phyloP scores from a whole-genome alignment of 2,329 filamentous ascomycete species.

The Aureobasidium sp. region DNA sequence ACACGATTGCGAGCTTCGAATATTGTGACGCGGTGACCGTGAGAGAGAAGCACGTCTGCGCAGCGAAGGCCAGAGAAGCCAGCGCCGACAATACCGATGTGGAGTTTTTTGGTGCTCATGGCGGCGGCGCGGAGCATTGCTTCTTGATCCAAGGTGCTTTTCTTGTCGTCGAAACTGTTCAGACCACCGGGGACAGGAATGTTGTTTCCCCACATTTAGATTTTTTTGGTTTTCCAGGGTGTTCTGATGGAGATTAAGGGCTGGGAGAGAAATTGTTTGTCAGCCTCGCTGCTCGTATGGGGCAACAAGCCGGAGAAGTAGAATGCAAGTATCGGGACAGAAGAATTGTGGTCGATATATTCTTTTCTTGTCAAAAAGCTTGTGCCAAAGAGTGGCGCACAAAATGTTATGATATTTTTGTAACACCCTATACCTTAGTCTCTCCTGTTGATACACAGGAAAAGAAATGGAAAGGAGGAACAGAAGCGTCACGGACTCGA shows the following conservation, averaged over 20 bases:
- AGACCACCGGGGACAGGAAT: constrained; percentile 10
- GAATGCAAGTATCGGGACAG: background rate
- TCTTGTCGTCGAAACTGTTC: background rate
- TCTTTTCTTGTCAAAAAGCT: background rate
- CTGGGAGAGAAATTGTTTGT: background rate
- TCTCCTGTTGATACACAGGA: too few relatives aligned
- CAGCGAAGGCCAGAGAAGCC: constrained; percentile 65
- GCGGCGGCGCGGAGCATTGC: constrained; percentile 10
- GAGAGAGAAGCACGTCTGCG: constrained; percentile 57
- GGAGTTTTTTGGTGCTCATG: background rate
- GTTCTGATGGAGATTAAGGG: background rate
- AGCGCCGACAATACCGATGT: constrained; percentile 60
- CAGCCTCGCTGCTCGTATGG: background rate
- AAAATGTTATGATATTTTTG: too few relatives aligned
- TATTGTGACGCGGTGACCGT: constrained; percentile 61
- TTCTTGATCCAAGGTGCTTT: background rate
- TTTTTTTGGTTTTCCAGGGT: background rate
- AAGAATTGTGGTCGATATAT: background rate
- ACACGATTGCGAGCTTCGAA: constrained; percentile 61
- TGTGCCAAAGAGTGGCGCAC: too few relatives aligned
- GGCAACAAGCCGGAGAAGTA: background rate
- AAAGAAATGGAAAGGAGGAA: background rate
- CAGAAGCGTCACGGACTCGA: background rate
- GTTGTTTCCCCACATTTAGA: constrained; percentile 12
- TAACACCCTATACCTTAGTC: background rate